A percentile compares a stretch with the other conserved stretches of the same genome.
phyloP scores from a whole-genome alignment of 768 basidiomycete species.

The Rhodotorula taiwanensis region DNA sequence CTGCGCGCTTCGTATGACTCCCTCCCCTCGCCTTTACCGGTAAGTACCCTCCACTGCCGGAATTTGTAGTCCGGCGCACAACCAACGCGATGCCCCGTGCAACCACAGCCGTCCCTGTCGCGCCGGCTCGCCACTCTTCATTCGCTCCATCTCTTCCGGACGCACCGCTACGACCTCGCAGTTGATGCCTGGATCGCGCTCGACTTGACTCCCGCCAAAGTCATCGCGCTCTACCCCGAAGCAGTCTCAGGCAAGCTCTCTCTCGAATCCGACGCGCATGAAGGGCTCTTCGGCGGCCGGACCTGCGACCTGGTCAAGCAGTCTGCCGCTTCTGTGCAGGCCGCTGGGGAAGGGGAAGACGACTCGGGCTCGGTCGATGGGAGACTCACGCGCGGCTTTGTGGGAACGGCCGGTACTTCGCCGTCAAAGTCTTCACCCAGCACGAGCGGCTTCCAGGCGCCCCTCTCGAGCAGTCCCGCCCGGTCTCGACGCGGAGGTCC shows the following conservation, averaged over 20 bases:
- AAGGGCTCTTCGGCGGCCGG: slow-evolving; percentile 71
- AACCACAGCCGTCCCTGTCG: slow-evolving; percentile 46
- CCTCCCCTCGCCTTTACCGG: neutral
- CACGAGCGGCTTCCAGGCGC: too few species aligned
- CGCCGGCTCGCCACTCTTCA: slow-evolving; percentile 53
- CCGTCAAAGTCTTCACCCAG: neutral
- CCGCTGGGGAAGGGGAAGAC: too few species aligned
- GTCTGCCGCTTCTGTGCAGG: too few species aligned
- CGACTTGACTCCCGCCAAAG: slow-evolving; percentile 86
- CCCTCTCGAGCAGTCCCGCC: too few species aligned
- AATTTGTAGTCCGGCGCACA: too few species aligned
- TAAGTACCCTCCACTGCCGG: too few species aligned
- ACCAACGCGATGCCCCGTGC: neutral
- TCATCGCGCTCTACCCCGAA: slow-evolving; percentile 80
- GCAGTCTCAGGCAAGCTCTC: slow-evolving; percentile 70
- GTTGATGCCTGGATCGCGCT: slow-evolving; percentile 81
- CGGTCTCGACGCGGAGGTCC: neutral
- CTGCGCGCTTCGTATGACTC: slow-evolving; percentile 6
- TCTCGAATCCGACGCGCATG: slow-evolving; percentile 64
- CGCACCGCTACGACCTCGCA: slow-evolving; percentile 61
- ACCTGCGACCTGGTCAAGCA: slow-evolving; percentile 43
- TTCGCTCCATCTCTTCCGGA: slow-evolving; percentile 68
- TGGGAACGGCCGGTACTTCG: slow-evolving; percentile 29
- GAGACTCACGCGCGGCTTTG: slow-evolving; percentile 40
- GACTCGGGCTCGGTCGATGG: too few species aligned